A percentile compares a stretch with the other conserved stretches of the same genome.
These are phyloP conservation scores for Diaporthe citriasiana DNA, from an alignment of 2,329 filamentous ascomycete genomes.

Conservation along the genomic window DNA sequence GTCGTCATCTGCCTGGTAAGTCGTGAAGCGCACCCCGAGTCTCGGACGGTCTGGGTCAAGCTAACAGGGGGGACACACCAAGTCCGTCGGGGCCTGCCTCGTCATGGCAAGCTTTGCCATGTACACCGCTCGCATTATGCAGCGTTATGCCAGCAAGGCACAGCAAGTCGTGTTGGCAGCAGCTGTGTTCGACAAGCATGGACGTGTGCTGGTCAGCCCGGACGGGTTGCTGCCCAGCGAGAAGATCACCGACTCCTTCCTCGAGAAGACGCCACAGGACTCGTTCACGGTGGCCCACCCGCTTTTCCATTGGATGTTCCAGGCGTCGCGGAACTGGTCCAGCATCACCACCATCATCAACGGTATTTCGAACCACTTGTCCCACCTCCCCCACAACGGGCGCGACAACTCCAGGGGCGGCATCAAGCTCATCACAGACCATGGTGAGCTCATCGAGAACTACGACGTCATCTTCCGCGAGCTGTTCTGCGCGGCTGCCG, in stretches of 20 bases:
- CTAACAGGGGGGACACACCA: constrained; percentile 50
- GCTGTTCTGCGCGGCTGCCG: constrained; percentile 84
- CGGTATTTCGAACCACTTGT: constrained; percentile 80
- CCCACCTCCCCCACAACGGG: constrained; percentile 58
- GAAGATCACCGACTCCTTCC: constrained; percentile 84
- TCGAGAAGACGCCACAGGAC: constrained; percentile 74
- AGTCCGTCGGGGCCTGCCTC: constrained; percentile 74
- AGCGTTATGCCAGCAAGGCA: constrained; percentile 69
- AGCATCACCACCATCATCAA: constrained; percentile 77
- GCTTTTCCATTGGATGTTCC: constrained; percentile 89
- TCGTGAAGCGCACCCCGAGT: constrained; percentile 39
- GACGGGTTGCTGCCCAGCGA: constrained; percentile 78
- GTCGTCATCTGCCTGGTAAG: constrained; percentile 79
- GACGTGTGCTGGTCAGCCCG: constrained; percentile 77
- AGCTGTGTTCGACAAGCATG: constrained; percentile 76
- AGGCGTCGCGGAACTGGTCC: constrained; percentile 83
- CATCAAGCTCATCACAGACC: constrained; percentile 64
- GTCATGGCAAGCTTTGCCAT: constrained; percentile 70
- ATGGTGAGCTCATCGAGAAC: constrained; percentile 72
- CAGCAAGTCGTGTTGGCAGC: constrained; percentile 72
- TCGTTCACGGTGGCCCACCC: constrained; percentile 82
- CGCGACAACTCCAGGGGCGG: constrained; percentile 53
- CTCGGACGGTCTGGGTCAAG: constrained; percentile 30
- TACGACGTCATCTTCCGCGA: constrained; percentile 86
- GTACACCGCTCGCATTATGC: constrained; percentile 66